Evolutionary conservation across 345 rosid species (phyloP).

Genomic region (Rhizophora mangle): DNA sequence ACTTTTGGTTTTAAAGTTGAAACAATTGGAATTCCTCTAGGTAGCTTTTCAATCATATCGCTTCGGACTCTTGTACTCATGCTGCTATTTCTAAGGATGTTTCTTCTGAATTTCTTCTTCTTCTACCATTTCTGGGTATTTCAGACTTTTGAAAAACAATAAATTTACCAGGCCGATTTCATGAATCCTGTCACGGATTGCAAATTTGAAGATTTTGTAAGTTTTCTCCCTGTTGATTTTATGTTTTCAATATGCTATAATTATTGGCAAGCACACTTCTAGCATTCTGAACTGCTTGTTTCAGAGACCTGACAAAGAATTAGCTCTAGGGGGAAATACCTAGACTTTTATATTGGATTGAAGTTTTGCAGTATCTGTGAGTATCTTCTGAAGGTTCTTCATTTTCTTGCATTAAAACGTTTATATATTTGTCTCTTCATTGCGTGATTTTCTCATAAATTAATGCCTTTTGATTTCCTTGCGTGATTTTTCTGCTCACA

Average conservation of each 20-base stretch:
- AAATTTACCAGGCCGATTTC: conserved; percentile 87
- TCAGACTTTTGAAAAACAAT: conserved; percentile 78
- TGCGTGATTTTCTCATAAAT: conserved; percentile 1
- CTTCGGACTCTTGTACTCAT: neutral
- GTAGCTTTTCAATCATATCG: conserved; percentile 22
- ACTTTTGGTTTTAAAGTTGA: conserved; percentile 82
- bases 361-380: conserved; percentile 97
- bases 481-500: neutral
- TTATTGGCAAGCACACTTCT: neutral
- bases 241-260: neutral
- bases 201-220: conserved; percentile 82
- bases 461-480: neutral
- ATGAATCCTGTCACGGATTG: conserved; percentile 88
- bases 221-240: conserved; percentile 17
- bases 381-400: conserved; percentile 18
- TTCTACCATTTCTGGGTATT: conserved; percentile 6
- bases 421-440: neutral
- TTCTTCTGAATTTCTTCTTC: conserved; percentile 3
- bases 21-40: conserved; percentile 76
- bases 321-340: conserved; percentile 92
- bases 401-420: neutral
- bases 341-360: conserved; percentile 97
- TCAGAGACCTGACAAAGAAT: conserved; percentile 90
- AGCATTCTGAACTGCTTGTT: conserved; percentile 2
- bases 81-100: neutral